Evolutionary conservation across 2,329 filamentous ascomycete genomes (phyloP).

Genomic region (Phyllosticta capitalensis): DNA sequence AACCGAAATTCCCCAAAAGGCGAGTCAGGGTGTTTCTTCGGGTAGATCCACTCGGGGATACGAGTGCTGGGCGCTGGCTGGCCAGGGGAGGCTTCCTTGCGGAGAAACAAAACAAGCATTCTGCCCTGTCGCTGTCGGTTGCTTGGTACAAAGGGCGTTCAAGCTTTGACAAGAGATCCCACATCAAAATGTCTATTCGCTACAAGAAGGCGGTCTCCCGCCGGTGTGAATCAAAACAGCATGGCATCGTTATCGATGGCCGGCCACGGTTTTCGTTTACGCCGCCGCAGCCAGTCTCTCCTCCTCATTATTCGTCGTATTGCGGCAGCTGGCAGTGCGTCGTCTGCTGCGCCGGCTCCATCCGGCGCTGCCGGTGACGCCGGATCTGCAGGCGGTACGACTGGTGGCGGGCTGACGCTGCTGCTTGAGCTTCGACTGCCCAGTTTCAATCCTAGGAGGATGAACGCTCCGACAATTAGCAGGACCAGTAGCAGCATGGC

Average conservation of each 20-base stretch:
- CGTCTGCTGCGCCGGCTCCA: background rate
- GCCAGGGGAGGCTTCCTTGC: background rate
- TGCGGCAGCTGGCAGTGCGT: background rate
- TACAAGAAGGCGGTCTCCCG: background rate
- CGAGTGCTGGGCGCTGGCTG: background rate
- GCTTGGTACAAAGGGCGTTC: background rate
- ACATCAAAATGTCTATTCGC: background rate
- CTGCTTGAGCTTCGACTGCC: slow-evolving; percentile 4
- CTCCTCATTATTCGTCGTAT: background rate
- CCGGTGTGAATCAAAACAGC: background rate
- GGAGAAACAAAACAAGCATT: background rate
- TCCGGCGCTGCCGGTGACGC: slow-evolving; percentile 1
- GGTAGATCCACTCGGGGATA: background rate
- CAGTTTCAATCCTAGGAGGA: slow-evolving; percentile 72
- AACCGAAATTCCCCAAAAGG: background rate
- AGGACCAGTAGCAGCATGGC: slow-evolving; percentile 82
- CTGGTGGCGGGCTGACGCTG: slow-evolving; percentile 2
- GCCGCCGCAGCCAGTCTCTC: slow-evolving; percentile 6
- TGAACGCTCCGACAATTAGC: slow-evolving; percentile 77
- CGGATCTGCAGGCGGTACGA: slow-evolving; percentile 2
- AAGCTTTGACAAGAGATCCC: background rate
- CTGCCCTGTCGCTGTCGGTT: background rate
- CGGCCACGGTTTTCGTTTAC: slow-evolving; percentile 3
- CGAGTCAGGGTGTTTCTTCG: background rate
- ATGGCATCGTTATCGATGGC: slow-evolving; percentile 5